Evolutionary conservation across 305 asterid genomes (phyloP).

Genomic region (Fraxinus xanthoxyloides): DNA sequence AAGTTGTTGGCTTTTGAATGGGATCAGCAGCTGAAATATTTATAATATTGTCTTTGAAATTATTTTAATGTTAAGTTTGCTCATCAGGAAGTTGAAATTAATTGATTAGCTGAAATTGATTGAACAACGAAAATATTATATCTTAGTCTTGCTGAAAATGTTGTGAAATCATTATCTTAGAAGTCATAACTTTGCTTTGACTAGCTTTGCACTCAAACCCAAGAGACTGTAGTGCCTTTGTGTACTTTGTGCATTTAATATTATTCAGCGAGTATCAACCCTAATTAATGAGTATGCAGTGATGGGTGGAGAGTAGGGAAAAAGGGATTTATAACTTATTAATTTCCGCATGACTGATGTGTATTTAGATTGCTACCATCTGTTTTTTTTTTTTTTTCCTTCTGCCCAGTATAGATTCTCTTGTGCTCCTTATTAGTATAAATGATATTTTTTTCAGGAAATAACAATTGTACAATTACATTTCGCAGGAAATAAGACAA

Average conservation of each 20-base stretch:
- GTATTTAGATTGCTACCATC: conserved; percentile 10
- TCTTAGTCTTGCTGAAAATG: background rate
- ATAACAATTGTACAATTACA: conserved; percentile 16
- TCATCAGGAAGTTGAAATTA: background rate
- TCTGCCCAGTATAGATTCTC: conserved; percentile 8
- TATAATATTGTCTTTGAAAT: background rate
- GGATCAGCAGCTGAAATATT: background rate
- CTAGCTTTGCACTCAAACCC: background rate
- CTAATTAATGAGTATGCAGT: background rate
- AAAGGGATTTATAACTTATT: background rate
- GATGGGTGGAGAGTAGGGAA: background rate
- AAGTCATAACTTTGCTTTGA: background rate
- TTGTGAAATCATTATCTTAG: background rate
- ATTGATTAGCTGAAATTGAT: background rate
- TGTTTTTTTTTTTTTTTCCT: background rate
- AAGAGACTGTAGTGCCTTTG: background rate
- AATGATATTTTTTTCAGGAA: conserved; percentile 12
- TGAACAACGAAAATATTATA: background rate
- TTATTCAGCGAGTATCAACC: background rate
- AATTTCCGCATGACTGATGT: background rate
- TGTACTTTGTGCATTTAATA: background rate
- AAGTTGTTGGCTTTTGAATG: background rate
- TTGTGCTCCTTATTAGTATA: background rate
- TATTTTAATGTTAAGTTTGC: background rate
- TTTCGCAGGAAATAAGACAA: conserved; percentile 88